These are phyloP conservation scores for Blastomyces percursus DNA, from an alignment of 2,329 filamentous ascomycete genomes.

Conservation along the genomic window DNA sequence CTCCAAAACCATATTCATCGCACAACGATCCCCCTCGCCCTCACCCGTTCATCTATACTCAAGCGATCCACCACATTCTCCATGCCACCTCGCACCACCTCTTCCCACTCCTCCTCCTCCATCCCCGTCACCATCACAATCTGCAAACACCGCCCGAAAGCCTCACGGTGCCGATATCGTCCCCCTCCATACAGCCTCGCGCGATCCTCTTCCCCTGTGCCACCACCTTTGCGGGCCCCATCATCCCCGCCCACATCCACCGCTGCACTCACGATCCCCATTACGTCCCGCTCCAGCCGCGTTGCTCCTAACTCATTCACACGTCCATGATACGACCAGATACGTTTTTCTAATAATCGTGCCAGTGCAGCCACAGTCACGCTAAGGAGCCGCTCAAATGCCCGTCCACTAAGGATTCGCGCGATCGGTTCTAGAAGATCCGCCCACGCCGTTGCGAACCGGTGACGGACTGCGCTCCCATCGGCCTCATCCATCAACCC, in stretches of 20 bases:
- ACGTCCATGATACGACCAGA: slow-evolving; percentile 68
- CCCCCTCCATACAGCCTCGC: slow-evolving; percentile 43
- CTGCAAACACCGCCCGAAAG: slow-evolving; percentile 65
- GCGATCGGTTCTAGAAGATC: slow-evolving; percentile 73
- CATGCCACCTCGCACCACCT: slow-evolving; percentile 45
- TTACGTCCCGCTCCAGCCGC: slow-evolving; percentile 72
- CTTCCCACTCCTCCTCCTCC: slow-evolving; percentile 94
- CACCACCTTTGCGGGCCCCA: slow-evolving; percentile 19
- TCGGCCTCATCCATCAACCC: slow-evolving; percentile 24
- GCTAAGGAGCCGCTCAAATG: slow-evolving; percentile 65
- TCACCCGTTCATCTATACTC: slow-evolving; percentile 59
- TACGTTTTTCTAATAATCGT: slow-evolving; percentile 71
- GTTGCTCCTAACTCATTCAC: slow-evolving; percentile 74
- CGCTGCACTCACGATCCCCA: slow-evolving; percentile 52
- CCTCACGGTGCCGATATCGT: slow-evolving; percentile 67
- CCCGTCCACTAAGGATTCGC: slow-evolving; percentile 67
- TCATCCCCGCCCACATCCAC: slow-evolving; percentile 29
- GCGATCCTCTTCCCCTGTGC: slow-evolving; percentile 12
- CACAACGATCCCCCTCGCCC: slow-evolving; percentile 57
- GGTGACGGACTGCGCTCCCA: slow-evolving; percentile 58
- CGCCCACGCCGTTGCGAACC: slow-evolving; percentile 80
- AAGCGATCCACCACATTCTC: slow-evolving; percentile 54
- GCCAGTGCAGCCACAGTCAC: slow-evolving; percentile 64
- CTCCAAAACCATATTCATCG: neutral
- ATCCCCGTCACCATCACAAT: slow-evolving; percentile 81